Evolutionary conservation across 2,329 filamentous ascomycete genomes (phyloP).

Genomic region (Xylaria sp.): DNA sequence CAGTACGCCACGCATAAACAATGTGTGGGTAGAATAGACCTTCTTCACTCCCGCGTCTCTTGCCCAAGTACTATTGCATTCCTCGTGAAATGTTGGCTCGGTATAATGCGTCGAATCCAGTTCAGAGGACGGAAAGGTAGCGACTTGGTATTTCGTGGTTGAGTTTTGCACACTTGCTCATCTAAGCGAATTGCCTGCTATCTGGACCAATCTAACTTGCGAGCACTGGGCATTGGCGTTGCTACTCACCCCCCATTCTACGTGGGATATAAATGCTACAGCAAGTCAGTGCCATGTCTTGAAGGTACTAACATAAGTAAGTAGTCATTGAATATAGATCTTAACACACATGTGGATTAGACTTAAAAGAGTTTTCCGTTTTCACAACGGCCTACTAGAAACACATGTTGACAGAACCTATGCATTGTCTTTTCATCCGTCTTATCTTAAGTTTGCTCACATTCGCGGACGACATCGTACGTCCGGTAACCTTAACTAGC

Average conservation of each 20-base stretch:
- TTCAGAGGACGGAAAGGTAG: neutral
- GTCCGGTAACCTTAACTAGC: neutral
- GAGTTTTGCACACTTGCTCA: neutral
- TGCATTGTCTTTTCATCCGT: slow-evolving; percentile 3
- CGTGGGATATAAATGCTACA: neutral
- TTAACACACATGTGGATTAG: neutral
- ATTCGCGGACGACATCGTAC: slow-evolving; percentile 1
- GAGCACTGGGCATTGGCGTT: neutral
- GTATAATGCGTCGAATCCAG: neutral
- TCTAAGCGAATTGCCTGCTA: too few species aligned
- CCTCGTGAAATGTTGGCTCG: neutral
- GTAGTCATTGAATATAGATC: neutral
- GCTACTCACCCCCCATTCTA: neutral
- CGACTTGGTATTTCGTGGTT: neutral
- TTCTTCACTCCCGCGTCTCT: slow-evolving; percentile 26
- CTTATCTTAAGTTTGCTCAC: neutral
- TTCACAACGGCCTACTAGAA: neutral
- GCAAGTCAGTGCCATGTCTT: neutral
- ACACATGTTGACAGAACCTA: neutral
- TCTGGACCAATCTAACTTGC: neutral
- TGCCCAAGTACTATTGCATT: neutral
- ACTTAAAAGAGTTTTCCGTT: neutral
- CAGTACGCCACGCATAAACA: slow-evolving; percentile 8
- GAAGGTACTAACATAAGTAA: neutral
- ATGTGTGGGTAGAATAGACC: slow-evolving; percentile 16